phyloP scores from a whole-genome alignment of 2,329 filamentous ascomycete genomes.

The Fusarium succisae region DNA sequence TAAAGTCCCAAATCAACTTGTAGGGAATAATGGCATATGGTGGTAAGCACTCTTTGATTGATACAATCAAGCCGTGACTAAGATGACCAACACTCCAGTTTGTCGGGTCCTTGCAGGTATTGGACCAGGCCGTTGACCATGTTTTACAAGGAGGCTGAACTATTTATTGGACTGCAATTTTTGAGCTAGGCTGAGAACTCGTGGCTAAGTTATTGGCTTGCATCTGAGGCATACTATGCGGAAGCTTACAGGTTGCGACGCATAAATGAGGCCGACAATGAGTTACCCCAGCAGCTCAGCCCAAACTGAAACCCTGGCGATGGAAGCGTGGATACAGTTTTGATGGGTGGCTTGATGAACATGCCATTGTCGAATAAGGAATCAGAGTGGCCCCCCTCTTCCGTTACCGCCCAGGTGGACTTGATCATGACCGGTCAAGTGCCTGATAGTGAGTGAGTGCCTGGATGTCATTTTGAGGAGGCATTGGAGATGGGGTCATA shows the following conservation, averaged over 20 bases:
- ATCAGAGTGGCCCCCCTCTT: slow-evolving; percentile 40
- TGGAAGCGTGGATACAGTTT: slow-evolving; percentile 9
- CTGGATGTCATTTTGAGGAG: slow-evolving; percentile 31
- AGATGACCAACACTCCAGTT: slow-evolving; percentile 18
- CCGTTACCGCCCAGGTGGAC: slow-evolving; percentile 34
- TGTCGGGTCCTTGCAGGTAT: slow-evolving; percentile 15
- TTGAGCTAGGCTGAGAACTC: slow-evolving; percentile 3
- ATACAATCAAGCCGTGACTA: background rate
- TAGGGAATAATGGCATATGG: background rate
- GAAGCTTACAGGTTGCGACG: slow-evolving; percentile 10
- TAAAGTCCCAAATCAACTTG: background rate
- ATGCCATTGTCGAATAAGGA: slow-evolving; percentile 49
- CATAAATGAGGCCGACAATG: slow-evolving; percentile 30
- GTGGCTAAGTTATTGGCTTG: slow-evolving; percentile 4
- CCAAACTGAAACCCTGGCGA: slow-evolving; percentile 6
- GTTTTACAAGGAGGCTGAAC: background rate
- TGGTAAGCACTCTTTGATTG: background rate
- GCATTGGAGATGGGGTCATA: slow-evolving; percentile 19
- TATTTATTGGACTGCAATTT: background rate
- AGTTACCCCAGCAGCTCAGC: background rate
- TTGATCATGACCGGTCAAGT: slow-evolving; percentile 32
- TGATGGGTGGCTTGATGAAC: slow-evolving; percentile 17
- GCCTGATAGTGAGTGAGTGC: slow-evolving; percentile 33
- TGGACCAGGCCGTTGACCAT: background rate
- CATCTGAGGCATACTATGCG: slow-evolving; percentile 9